Conservation (phyloP, 768 basidiomycete species). For the Leucosporidium yakuticum region DNA sequence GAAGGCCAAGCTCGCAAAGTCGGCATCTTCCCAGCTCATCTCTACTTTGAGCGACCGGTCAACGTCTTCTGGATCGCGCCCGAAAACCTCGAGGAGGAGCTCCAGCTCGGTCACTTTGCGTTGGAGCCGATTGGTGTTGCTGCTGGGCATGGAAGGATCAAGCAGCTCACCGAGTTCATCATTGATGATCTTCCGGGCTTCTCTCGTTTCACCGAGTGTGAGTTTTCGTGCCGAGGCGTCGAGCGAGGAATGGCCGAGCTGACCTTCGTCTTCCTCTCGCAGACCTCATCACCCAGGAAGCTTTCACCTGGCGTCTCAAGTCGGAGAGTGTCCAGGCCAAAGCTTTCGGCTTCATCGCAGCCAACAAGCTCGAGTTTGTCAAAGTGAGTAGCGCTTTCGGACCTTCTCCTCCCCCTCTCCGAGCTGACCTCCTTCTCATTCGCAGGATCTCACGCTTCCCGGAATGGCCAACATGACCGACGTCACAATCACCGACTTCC, state of each 20-base stretch:
- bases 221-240: background rate
- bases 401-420: background rate
- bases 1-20: conserved; percentile 54
- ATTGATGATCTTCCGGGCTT: conserved; percentile 58
- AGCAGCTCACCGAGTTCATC: conserved; percentile 57
- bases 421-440: background rate
- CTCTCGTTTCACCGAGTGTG: conserved; percentile 53
- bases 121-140: conserved; percentile 55
- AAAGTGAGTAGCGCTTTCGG: conserved; percentile 45
- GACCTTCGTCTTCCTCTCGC: background rate
- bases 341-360: conserved; percentile 57
- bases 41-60: conserved; percentile 57
- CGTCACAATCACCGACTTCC: conserved; percentile 55
- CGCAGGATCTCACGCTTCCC: background rate
- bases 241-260: background rate
- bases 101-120: conserved; percentile 54
- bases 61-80: conserved; percentile 55
- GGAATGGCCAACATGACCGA: conserved; percentile 35
- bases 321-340: conserved; percentile 58
- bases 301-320: conserved; percentile 62
- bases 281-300: conserved; percentile 59
- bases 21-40: conserved; percentile 59
- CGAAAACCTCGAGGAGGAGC: conserved; percentile 46
- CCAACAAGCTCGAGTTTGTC: conserved; percentile 60
- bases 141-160: conserved; percentile 45